Percentiles rank a stretch among this genome's conserved stretches.
Evolutionary conservation across 306 rosid species (phyloP).

Genomic region (Nissolia schottii): DNA sequence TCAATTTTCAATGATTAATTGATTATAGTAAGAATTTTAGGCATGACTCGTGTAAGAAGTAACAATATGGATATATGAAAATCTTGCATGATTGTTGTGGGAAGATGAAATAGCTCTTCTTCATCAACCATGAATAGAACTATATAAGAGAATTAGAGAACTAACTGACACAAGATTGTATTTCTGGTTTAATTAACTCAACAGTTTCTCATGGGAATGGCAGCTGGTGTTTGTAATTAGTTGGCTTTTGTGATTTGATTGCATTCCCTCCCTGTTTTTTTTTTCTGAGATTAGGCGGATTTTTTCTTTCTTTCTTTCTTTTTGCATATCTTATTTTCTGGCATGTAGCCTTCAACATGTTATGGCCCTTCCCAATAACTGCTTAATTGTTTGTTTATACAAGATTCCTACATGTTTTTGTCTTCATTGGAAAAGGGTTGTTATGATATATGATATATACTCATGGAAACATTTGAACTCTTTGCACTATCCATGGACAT

Average conservation of each 20-base stretch:
- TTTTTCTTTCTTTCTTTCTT: neutral
- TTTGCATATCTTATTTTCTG: neutral
- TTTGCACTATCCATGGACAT: constrained; percentile 69
- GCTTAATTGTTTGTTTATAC: neutral
- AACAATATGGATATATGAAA: neutral
- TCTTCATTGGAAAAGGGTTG: neutral
- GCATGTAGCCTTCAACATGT: neutral
- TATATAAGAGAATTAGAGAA: no score
- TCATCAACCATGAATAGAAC: neutral
- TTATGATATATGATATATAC: neutral
- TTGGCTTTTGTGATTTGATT: neutral
- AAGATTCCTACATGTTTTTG: neutral
- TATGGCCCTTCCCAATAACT: neutral
- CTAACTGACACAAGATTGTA: neutral
- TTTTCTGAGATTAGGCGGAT: neutral
- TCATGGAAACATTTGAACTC: neutral
- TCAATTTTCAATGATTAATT: no score
- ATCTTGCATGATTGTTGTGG: neutral
- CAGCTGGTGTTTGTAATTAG: neutral
- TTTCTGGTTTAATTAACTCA: neutral
- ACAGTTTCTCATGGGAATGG: neutral
- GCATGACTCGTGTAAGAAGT: neutral
- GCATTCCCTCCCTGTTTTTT: neutral
- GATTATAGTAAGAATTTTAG: neutral
- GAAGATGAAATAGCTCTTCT: neutral